phyloP scores from a whole-genome alignment of 306 rosid species.

The Herpetospermum pedunculosum region DNA sequence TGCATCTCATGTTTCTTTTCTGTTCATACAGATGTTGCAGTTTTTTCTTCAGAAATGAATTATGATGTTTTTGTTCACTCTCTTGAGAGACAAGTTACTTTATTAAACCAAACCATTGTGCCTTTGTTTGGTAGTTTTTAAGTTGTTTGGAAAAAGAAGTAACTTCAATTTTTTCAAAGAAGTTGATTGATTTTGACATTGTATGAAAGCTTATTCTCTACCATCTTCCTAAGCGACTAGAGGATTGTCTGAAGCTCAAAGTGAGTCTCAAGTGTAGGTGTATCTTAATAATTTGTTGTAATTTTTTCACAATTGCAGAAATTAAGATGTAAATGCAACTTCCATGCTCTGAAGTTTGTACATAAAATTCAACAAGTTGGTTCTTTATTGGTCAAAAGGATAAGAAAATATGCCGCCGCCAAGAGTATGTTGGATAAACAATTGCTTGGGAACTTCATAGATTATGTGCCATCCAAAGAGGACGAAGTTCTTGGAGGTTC shows the following conservation, averaged over 20 bases:
- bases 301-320: slow-evolving; percentile 34
- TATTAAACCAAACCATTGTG: neutral
- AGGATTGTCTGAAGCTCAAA: neutral
- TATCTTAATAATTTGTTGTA: neutral
- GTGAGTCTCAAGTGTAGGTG: neutral
- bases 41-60: neutral
- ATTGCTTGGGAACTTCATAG: slow-evolving; percentile 62
- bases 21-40: neutral
- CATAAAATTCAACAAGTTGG: slow-evolving; percentile 73
- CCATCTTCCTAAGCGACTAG: neutral
- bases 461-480: slow-evolving; percentile 12
- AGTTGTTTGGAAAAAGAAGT: neutral
- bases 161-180: neutral
- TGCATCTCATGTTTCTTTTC: neutral
- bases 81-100: neutral
- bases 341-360: slow-evolving; percentile 67
- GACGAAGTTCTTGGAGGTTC: slow-evolving; percentile 25
- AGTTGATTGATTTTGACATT: neutral
- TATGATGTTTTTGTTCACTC: neutral
- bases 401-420: slow-evolving; percentile 42
- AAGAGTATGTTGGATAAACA: slow-evolving; percentile 53
- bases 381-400: slow-evolving; percentile 55
- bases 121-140: neutral
- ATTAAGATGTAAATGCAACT: slow-evolving; percentile 94
- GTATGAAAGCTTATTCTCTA: neutral